Evolutionary conservation across 2,329 filamentous ascomycete genomes (phyloP), one percentile per base, ranked within the genome.

Genomic region (Nemania abortiva): DNA sequence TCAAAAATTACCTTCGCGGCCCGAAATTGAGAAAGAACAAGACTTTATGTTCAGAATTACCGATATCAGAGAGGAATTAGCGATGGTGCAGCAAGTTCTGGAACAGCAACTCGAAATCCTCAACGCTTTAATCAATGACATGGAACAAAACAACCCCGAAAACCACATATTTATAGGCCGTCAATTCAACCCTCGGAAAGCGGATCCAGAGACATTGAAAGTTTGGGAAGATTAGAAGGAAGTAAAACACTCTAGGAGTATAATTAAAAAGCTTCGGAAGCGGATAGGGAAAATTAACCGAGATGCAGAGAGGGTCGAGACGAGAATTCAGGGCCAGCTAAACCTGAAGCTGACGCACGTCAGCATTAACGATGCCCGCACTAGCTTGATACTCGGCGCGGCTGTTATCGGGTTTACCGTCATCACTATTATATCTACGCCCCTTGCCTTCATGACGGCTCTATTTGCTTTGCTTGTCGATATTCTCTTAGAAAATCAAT

Each of bases 381-480:
- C 34, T 9, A 6, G 49, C 2, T 7, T 54, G 1, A 45, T 54
- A 2, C 53, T 70, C 10, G 39, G 62, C 15, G 47, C 57, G 2
- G 54, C 65, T 20, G 65, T 70, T 15, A 65, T 70, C 11, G 65
- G 69, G 2, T 70, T 70, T 31, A 70, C 69, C 6, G 31, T 70
- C 22, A 53, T 69, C 13, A 70, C 69, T 11, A 29, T 70, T 9
- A 66, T 70, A 29, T 70, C 69, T 24, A 58, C 69, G 9, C 65
- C 65, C 2, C 57, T 70, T 2, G 57, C 69, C 4, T 70, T 69
- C 15, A 18, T 69, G 20, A 60, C 65, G 4, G 56, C 53, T 2
- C 55, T 70, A 2, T 70, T 69, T 7, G 65, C 69, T 45, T 47
- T 69, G 1, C 65, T 58, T n/a, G 39, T 70, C 13, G 68, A 70